Evolutionary conservation across 192 early-diverging fungal genomes (phyloP).

Genomic region (Coemansia sp.): DNA sequence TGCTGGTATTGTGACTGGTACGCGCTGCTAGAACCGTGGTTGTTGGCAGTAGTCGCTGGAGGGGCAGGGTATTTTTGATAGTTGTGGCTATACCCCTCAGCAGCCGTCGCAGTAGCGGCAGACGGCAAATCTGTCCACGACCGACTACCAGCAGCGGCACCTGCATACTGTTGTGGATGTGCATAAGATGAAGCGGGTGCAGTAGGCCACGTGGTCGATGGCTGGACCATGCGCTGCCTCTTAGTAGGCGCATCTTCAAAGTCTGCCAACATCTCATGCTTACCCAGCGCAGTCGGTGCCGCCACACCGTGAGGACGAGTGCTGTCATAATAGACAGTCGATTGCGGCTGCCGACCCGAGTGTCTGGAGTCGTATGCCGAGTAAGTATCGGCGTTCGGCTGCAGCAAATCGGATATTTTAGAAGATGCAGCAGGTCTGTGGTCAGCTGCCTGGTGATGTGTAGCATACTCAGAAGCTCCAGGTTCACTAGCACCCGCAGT

Average conservation of each 20-base stretch:
- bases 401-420: constrained; percentile 20
- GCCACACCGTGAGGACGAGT: not conserved
- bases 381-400: not conserved
- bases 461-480: constrained; percentile 5
- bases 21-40: constrained; percentile 10
- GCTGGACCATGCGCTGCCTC: constrained; percentile 40
- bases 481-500: constrained; percentile 6
- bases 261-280: constrained; percentile 16
- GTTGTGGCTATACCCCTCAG: constrained; percentile 5
- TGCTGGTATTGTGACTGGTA: constrained; percentile 4
- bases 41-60: not conserved
- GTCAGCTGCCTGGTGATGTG: not conserved
- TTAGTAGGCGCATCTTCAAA: constrained; percentile 31
- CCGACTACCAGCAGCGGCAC: not conserved
- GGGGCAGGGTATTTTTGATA: constrained; percentile 18
- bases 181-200: constrained; percentile 1
- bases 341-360: not conserved
- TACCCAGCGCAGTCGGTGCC: not conserved
- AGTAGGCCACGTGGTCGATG: constrained; percentile 28
- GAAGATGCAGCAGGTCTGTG: constrained; percentile 9
- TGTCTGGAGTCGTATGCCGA: constrained; percentile 14
- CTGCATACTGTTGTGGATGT: constrained; percentile 17
- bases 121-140: constrained; percentile 2
- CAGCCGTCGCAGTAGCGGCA: not conserved
- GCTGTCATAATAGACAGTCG: constrained; percentile 21